Evolutionary conservation across 2,329 filamentous ascomycete species (phyloP).

Genomic region (Aspergillus japonicus): DNA sequence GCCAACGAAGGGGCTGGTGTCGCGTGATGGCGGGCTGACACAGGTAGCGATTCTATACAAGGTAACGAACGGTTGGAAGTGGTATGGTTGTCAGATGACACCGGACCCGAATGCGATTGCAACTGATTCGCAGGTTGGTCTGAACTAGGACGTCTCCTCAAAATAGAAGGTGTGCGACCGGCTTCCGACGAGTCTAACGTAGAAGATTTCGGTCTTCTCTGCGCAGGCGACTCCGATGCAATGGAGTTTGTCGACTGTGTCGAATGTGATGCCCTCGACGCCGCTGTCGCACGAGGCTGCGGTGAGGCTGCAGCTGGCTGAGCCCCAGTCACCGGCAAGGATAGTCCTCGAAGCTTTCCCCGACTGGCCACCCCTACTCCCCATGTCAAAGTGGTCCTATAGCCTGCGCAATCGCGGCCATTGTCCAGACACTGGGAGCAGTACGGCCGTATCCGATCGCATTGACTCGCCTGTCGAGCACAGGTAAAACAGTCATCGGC

Average conservation of each 20-base stretch:
- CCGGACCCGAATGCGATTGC: neutral
- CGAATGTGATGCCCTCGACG: neutral
- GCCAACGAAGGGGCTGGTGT: neutral
- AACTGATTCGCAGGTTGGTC: neutral
- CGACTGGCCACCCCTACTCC: constrained; percentile 92
- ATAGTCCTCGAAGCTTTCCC: constrained; percentile 87
- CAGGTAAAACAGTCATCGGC: constrained; percentile 95
- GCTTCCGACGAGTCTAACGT: neutral
- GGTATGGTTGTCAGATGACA: neutral
- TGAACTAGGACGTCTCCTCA: neutral
- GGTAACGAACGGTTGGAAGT: neutral
- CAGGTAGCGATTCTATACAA: neutral
- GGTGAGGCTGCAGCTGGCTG: constrained; percentile 31
- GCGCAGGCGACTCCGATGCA: neutral
- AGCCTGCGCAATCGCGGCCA: constrained; percentile 90
- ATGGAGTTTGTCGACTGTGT: neutral
- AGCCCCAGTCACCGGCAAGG: constrained; percentile 62
- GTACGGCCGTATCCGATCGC: constrained; percentile 88
- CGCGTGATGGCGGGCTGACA: neutral
- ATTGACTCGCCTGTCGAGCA: constrained; percentile 77
- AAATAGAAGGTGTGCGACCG: neutral
- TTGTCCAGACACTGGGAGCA: constrained; percentile 91
- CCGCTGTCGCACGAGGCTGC: constrained; percentile 10
- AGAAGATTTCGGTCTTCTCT: neutral
- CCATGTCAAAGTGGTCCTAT: constrained; percentile 96